Evolutionary conservation across 257 asterid species (phyloP).

Genomic region (Plantago ovata): DNA sequence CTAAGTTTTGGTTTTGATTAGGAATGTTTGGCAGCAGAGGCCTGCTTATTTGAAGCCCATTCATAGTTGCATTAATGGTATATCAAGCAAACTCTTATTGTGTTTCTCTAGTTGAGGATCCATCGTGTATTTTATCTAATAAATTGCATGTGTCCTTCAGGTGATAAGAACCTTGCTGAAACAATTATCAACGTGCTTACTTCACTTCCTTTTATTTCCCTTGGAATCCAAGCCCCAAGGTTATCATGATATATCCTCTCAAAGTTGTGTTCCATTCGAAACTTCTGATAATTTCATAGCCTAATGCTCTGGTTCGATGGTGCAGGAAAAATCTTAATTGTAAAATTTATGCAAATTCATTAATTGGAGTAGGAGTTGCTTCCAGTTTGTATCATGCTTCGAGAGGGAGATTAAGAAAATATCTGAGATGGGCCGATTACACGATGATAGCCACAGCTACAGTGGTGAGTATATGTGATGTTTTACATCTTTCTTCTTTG

Average conservation of each 20-base stretch:
- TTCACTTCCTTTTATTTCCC: slow-evolving; percentile 81
- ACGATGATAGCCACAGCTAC: slow-evolving; percentile 97
- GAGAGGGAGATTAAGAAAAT: slow-evolving; percentile 71
- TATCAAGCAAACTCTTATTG: not conserved
- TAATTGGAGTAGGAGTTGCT: slow-evolving; percentile 89
- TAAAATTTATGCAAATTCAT: slow-evolving; percentile 76
- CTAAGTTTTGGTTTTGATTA: slow-evolving; percentile 28
- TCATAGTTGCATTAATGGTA: slow-evolving; percentile 57
- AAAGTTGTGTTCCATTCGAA: slow-evolving; percentile 13
- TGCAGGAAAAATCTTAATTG: slow-evolving; percentile 76
- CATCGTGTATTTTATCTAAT: slow-evolving; percentile 1
- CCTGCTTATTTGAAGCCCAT: slow-evolving; percentile 82
- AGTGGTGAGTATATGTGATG: slow-evolving; percentile 43
- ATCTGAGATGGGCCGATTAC: slow-evolving; percentile 97
- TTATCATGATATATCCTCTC: slow-evolving; percentile 22
- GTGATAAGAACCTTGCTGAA: slow-evolving; percentile 63
- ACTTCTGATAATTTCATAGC: slow-evolving; percentile 1
- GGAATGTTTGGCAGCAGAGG: slow-evolving; percentile 80
- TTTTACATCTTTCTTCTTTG: not conserved
- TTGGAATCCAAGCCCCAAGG: slow-evolving; percentile 86
- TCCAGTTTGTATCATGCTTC: slow-evolving; percentile 81
- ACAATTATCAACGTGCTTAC: slow-evolving; percentile 74
- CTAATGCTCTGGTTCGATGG: slow-evolving; percentile 12
- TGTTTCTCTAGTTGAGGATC: not conserved
- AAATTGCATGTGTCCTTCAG: slow-evolving; percentile 31